These are phyloP conservation scores for Tolypocladium tropicale DNA, from an alignment of 2,329 filamentous ascomycete genomes.

Conservation along the genomic window DNA sequence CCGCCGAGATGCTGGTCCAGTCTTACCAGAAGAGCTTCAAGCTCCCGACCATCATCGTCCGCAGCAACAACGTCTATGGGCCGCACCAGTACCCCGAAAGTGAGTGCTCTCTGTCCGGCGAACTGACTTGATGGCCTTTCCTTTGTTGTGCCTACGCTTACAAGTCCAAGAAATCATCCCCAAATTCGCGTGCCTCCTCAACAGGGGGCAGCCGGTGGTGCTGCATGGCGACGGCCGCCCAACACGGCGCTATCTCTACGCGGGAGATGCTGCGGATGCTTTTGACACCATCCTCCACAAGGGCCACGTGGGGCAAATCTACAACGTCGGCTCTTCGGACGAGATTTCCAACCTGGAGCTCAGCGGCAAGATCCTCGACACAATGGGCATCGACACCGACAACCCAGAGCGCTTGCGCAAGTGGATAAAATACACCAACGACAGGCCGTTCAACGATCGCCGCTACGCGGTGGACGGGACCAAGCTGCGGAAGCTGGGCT, in stretches of 20 bases:
- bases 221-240: slow-evolving; percentile 70
- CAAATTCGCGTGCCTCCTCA: slow-evolving; percentile 66
- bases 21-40: slow-evolving; percentile 80
- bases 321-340: slow-evolving; percentile 72
- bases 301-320: slow-evolving; percentile 63
- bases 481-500: slow-evolving; percentile 57
- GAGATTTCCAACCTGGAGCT: slow-evolving; percentile 67
- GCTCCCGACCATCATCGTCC: slow-evolving; percentile 67
- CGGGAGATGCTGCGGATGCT: slow-evolving; percentile 69
- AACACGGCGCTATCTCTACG: slow-evolving; percentile 67
- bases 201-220: slow-evolving; percentile 54
- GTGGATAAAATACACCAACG: slow-evolving; percentile 65
- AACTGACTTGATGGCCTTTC: slow-evolving; percentile 1
- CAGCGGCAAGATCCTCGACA: slow-evolving; percentile 52
- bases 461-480: slow-evolving; percentile 62
- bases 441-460: slow-evolving; percentile 70
- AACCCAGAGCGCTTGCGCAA: slow-evolving; percentile 43
- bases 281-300: slow-evolving; percentile 78
- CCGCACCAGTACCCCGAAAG: slow-evolving; percentile 79
- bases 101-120: slow-evolving; percentile 28
- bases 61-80: slow-evolving; percentile 79
- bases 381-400: slow-evolving; percentile 46
- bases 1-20: slow-evolving; percentile 77
- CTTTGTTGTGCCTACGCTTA: not conserved
- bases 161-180: slow-evolving; percentile 63